These are phyloP conservation scores for Xerocomellus dryophilus DNA, from an alignment of 768 basidiomycete species.

Conservation along the genomic window DNA sequence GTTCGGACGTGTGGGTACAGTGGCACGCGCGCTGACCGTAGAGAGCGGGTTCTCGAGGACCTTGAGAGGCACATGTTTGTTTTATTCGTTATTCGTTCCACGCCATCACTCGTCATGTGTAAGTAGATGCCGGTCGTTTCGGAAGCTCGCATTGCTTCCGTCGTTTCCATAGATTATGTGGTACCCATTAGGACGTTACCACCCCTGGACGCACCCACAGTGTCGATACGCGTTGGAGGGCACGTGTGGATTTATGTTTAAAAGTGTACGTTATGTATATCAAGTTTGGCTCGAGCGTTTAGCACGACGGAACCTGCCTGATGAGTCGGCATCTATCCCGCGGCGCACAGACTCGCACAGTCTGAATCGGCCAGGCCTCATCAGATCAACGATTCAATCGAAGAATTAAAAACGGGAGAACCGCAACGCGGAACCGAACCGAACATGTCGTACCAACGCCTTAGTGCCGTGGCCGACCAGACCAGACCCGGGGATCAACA, in stretches of 20 bases:
- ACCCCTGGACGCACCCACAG: background rate
- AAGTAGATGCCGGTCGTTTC: too few species aligned
- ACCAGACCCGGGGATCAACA: background rate
- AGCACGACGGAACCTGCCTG: background rate
- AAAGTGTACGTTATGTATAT: background rate
- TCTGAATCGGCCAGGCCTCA: background rate
- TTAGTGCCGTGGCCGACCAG: background rate
- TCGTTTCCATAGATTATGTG: background rate
- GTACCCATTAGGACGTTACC: background rate
- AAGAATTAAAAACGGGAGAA: background rate
- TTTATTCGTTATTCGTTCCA: background rate
- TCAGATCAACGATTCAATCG: background rate
- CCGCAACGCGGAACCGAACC: slow-evolving; percentile 11
- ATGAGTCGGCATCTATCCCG: background rate
- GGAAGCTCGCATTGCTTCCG: background rate
- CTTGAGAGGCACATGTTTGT: background rate
- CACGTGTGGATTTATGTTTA: background rate
- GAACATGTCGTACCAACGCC: background rate
- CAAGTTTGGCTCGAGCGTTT: background rate
- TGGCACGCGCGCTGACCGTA: slow-evolving; percentile 3
- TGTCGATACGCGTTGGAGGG: background rate
- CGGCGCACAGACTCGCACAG: background rate
- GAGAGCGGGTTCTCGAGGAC: background rate
- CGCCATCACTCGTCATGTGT: background rate
- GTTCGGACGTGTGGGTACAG: slow-evolving; percentile 16